Evolutionary conservation across 345 rosid species (phyloP).

Genomic region (Firmiana major): DNA sequence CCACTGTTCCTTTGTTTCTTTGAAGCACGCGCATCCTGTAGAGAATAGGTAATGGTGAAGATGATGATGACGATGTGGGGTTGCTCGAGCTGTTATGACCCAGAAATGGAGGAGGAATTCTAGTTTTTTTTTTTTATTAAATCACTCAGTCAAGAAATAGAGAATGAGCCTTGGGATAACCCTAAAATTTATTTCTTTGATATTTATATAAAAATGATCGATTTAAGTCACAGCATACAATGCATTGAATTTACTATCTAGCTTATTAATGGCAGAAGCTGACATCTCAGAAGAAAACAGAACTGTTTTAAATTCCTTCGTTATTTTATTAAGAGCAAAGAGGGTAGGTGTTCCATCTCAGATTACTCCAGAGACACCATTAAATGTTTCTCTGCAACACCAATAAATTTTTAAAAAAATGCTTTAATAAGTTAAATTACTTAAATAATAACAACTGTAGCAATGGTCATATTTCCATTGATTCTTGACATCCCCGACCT

Average conservation of each 20-base stretch:
- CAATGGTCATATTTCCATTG: neutral
- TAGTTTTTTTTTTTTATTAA: too few species aligned
- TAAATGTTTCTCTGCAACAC: neutral
- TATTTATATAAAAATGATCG: too few species aligned
- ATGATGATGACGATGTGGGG: slow-evolving; percentile 17
- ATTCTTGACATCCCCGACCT: neutral
- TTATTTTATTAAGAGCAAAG: neutral
- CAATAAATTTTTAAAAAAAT: too few species aligned
- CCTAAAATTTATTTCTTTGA: too few species aligned
- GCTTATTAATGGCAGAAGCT: slow-evolving; percentile 13
- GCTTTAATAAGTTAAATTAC: too few species aligned
- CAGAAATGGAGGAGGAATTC: slow-evolving; percentile 23
- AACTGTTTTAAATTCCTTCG: neutral
- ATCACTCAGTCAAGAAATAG: neutral
- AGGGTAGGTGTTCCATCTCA: slow-evolving; percentile 9
- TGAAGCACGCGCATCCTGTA: slow-evolving; percentile 42
- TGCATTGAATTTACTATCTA: too few species aligned
- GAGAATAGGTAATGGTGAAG: neutral
- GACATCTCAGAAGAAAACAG: slow-evolving; percentile 9
- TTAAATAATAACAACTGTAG: neutral
- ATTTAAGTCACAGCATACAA: too few species aligned
- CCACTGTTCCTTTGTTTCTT: slow-evolving; percentile 9
- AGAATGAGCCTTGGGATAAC: too few species aligned
- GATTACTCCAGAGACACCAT: neutral
- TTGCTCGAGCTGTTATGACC: slow-evolving; percentile 9